Percentiles rank a stretch among this genome's conserved stretches.
Evolutionary conservation across 2,329 filamentous ascomycete genomes (phyloP).

Genomic region (Paraphaeosphaeria sporulosa): DNA sequence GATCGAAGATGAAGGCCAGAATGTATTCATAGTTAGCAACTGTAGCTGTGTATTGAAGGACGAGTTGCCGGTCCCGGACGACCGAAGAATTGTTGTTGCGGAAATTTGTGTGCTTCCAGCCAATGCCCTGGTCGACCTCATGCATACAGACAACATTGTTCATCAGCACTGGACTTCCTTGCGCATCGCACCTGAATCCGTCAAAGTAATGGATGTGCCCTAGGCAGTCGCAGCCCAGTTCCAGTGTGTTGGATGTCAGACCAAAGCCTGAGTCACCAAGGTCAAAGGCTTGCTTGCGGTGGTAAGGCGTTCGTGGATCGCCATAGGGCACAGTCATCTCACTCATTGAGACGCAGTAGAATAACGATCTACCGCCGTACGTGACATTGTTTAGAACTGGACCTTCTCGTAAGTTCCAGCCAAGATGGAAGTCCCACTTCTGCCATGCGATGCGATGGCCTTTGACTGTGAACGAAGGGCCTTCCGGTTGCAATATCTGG

Average conservation of each 20-base stretch:
- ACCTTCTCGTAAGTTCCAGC: constrained; percentile 74
- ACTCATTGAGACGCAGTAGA: constrained; percentile 71
- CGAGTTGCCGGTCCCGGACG: constrained; percentile 69
- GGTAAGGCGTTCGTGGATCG: constrained; percentile 72
- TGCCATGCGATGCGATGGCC: constrained; percentile 68
- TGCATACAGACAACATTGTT: constrained; percentile 74
- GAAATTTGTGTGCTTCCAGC: constrained; percentile 77
- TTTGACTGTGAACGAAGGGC: constrained; percentile 65
- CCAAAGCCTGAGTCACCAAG: constrained; percentile 72
- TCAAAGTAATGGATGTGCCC: constrained; percentile 75
- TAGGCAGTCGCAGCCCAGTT: constrained; percentile 74
- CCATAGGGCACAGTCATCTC: constrained; percentile 72
- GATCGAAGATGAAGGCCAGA: constrained; percentile 74
- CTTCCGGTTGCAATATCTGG: constrained; percentile 70
- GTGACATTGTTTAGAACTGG: constrained; percentile 72
- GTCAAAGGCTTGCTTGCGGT: constrained; percentile 75
- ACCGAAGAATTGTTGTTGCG: constrained; percentile 69
- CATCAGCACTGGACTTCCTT: constrained; percentile 65
- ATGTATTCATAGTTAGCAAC: constrained; percentile 78
- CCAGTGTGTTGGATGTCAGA: constrained; percentile 72
- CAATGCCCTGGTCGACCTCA: constrained; percentile 73
- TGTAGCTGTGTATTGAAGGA: constrained; percentile 74
- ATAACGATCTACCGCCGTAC: constrained; percentile 68
- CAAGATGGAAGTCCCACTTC: constrained; percentile 74
- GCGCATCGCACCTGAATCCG: constrained; percentile 64